phyloP scores from a whole-genome alignment of 805 yeast species.

The Yamadazyma laniorum region DNA sequence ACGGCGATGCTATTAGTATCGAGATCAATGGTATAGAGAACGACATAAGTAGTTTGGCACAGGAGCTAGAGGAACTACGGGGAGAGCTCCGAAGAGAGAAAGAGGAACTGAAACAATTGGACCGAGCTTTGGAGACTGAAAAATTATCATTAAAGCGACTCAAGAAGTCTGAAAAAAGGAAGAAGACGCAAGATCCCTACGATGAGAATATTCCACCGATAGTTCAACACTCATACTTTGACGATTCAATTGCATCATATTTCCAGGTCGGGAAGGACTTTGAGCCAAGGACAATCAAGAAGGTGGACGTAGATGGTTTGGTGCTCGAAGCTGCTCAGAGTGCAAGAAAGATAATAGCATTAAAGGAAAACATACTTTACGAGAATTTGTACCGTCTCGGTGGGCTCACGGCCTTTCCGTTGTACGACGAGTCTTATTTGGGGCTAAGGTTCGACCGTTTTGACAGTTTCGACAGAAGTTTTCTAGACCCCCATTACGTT shows the following conservation, averaged over 20 bases:
- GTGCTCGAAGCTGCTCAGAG: conserved; percentile 4
- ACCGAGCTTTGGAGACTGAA: conserved; percentile 12
- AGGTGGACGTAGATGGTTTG: conserved; percentile 4
- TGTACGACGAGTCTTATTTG: conserved; percentile 36
- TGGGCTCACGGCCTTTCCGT: conserved; percentile 52
- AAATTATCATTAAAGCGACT: conserved; percentile 8
- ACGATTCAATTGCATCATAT: conserved; percentile 24
- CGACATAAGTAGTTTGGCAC: conserved; percentile 20
- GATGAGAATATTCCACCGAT: conserved; percentile 16
- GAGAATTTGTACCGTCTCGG: conserved; percentile 50
- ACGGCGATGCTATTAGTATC: background rate
- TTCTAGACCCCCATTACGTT: conserved; percentile 46
- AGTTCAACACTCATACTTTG: conserved; percentile 29
- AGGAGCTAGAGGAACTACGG: conserved; percentile 18
- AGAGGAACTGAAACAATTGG: conserved; percentile 1
- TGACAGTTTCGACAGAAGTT: conserved; percentile 22
- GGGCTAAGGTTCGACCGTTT: conserved; percentile 54
- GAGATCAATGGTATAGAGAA: conserved; percentile 6
- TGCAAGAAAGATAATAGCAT: conserved; percentile 13
- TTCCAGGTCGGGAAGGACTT: conserved; percentile 15
- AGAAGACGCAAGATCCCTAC: conserved; percentile 2
- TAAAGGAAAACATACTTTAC: conserved; percentile 32
- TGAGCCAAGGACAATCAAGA: conserved; percentile 4
- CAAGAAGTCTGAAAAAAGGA: conserved; percentile 5
- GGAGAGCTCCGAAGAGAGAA: conserved; percentile 5